Base-by-base conservation (phyloP, 2,329 filamentous ascomycete genomes). In the Trichoderma guizhouense region DNA sequence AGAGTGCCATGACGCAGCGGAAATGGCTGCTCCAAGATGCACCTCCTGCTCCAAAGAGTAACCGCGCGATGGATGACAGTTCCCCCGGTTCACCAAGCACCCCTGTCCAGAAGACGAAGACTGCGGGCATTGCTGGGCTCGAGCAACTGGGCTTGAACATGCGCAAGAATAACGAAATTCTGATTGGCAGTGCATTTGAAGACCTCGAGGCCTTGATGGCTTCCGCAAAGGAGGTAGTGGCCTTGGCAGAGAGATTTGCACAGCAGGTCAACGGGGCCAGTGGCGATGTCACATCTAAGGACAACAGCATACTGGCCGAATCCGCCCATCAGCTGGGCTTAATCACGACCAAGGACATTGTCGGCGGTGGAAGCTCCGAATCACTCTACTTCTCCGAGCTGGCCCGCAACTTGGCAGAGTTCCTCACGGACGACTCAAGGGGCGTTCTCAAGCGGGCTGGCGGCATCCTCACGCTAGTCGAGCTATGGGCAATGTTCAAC, bases 161-260 rank as follows among this genome's bases (percentile, higher is more conserved):
- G 78, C 92, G 94, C 71, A 95, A 93, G 83, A 97, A 97, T 80
- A 98, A 98, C 76, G 94, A 98, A 81, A 83, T 94, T 11, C 91
- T 98, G 64, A 97, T 99, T 74, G 95, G 95, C 30, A 94, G 89
- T 75, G 95, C 96, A 0, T 99, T 99, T 77, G 95, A 98, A 79
- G 96, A 99, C 78, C 88, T 99, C 0, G 95, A 98, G 79, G 95
- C 96, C 4, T 86, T 99, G 47, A 99, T 98, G 95, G 94, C 95
- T 3, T 98, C 95, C 4, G 96, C 96, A 6, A 98, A 98, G 79
- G 94, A 99, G 79, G 94, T 99, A 63, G 92, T 98, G 65, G 94
- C 94, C 6, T 90, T 99, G 55, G 96, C 96, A 1, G 95, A 98
- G 81, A 90, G 90, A 18, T 95, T 98, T 76, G 91, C 94, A 2